Conservation (phyloP, 2,329 filamentous ascomycete genomes). For the Cercospora beticola region DNA sequence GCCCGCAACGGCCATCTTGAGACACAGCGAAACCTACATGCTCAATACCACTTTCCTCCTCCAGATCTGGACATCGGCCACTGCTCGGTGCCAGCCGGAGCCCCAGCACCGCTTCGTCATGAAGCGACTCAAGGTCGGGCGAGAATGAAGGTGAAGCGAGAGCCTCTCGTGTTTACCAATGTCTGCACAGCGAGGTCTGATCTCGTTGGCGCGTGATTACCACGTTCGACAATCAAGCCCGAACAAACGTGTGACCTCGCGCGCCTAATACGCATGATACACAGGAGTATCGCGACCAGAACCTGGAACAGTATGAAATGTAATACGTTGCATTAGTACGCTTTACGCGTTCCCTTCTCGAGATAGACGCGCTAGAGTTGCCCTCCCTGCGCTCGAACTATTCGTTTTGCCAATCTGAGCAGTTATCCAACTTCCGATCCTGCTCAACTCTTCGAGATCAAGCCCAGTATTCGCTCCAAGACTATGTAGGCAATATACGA, state of each 20-base stretch:
- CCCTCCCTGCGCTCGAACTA: slow-evolving; percentile 66
- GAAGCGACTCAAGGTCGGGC: neutral
- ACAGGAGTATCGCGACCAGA: neutral
- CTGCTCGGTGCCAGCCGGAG: neutral
- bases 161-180: neutral
- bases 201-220: neutral
- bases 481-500: slow-evolving; percentile 73
- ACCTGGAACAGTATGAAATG: neutral
- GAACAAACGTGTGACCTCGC: neutral
- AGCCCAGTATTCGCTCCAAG: slow-evolving; percentile 74
- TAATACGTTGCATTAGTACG: neutral
- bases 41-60: neutral
- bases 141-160: neutral
- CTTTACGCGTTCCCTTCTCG: slow-evolving; percentile 18
- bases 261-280: neutral
- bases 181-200: neutral
- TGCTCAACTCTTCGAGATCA: slow-evolving; percentile 63
- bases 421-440: slow-evolving; percentile 73
- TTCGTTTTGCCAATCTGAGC: slow-evolving; percentile 61
- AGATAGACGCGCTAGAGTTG: slow-evolving; percentile 40
- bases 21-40: neutral
- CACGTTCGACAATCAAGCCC: neutral
- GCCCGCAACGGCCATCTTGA: slow-evolving; percentile 18
- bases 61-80: neutral
- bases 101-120: neutral